Percentiles rank a stretch among this genome's conserved stretches.
These are phyloP conservation scores for Dichotomopilus funicola DNA, from an alignment of 2,329 filamentous ascomycete species.

Conservation along the genomic window DNA sequence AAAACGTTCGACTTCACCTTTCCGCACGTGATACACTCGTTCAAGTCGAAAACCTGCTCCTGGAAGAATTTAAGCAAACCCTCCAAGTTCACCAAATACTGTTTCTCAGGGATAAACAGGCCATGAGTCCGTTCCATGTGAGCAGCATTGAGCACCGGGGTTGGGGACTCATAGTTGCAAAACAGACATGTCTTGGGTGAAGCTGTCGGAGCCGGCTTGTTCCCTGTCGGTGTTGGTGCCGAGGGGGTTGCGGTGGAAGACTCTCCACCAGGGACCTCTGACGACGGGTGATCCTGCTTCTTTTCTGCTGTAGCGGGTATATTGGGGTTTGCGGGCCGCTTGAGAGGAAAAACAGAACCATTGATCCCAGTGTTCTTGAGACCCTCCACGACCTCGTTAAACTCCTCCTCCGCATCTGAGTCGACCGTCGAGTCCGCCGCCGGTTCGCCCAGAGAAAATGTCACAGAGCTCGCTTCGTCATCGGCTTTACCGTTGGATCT, in stretches of 20 bases:
- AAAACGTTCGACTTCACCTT: conserved; percentile 72
- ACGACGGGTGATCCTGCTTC: conserved; percentile 41
- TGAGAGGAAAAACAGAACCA: conserved; percentile 44
- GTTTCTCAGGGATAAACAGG: conserved; percentile 90
- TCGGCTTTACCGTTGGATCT: conserved; percentile 36
- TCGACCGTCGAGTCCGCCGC: conserved; percentile 45
- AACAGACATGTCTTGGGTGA: conserved; percentile 67
- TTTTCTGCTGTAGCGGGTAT: conserved; percentile 35
- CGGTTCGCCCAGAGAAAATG: conserved; percentile 83
- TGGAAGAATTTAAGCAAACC: conserved; percentile 74
- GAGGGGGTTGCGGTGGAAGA: conserved; percentile 20
- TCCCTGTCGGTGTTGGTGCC: conserved; percentile 22
- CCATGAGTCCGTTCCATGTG: conserved; percentile 94
- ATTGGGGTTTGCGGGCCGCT: conserved; percentile 47
- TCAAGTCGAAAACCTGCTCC: conserved; percentile 69
- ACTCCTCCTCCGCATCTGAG: conserved; percentile 65
- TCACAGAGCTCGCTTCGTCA: conserved; percentile 74
- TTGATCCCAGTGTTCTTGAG: conserved; percentile 58
- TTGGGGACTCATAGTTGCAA: conserved; percentile 80
- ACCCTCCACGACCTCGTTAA: conserved; percentile 69
- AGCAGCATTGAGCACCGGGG: conserved; percentile 64
- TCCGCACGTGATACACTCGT: conserved; percentile 84
- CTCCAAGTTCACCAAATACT: conserved; percentile 75
- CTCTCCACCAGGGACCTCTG: conserved; percentile 32
- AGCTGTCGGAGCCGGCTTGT: conserved; percentile 30